phyloP scores from a whole-genome alignment of 108 stramenopile genomes.

The Fragilaria radians region DNA sequence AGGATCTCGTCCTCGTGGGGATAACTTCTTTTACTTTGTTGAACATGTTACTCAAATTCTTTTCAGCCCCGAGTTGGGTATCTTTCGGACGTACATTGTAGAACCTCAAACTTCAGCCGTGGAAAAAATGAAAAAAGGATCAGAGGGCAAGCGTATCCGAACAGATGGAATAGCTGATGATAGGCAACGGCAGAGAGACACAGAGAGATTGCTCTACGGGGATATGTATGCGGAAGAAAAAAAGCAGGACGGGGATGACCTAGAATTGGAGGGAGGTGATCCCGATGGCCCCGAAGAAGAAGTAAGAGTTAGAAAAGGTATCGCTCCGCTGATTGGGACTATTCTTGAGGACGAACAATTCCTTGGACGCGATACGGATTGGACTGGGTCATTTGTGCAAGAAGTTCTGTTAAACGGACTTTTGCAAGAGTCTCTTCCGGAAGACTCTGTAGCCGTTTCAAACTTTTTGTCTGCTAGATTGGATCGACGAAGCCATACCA shows the following conservation, averaged over 20 bases:
- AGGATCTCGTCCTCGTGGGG: background rate
- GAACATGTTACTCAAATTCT: background rate
- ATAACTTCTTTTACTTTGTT: background rate
- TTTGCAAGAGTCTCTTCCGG: background rate
- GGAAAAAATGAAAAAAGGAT: background rate
- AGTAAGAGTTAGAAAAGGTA: background rate
- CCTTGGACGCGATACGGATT: background rate
- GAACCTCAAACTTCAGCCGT: background rate
- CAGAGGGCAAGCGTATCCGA: background rate
- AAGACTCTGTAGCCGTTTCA: background rate
- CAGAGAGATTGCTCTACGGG: slow-evolving; percentile 6
- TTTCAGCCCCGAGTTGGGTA: slow-evolving; percentile 2
- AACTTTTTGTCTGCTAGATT: background rate
- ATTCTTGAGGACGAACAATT: background rate
- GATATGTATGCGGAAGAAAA: slow-evolving; percentile 8
- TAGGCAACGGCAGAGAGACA: background rate
- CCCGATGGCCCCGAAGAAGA: slow-evolving; percentile 4
- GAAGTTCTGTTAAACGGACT: background rate
- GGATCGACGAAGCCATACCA: background rate
- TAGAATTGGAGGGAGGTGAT: background rate
- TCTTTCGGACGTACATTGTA: background rate
- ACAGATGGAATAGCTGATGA: background rate
- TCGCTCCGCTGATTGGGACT: too few species aligned
- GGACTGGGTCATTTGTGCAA: background rate
- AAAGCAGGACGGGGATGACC: slow-evolving; percentile 1